These are phyloP conservation scores for Solanum pinnatisectum DNA, from an alignment of 257 asterid species.

Conservation along the genomic window DNA sequence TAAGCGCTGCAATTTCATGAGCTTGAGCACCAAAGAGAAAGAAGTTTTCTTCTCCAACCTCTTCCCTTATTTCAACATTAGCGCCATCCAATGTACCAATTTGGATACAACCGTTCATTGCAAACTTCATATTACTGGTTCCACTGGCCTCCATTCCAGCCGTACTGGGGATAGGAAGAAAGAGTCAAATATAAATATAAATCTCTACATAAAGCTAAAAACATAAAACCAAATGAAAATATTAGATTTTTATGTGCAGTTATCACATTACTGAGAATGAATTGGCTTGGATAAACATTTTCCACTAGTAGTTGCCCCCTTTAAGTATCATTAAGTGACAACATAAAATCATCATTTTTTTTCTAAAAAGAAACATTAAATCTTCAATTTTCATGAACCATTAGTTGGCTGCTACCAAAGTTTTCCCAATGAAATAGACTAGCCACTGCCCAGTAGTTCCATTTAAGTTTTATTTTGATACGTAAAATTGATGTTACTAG, in stretches of 20 bases:
- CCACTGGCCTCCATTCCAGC: conserved; percentile 98
- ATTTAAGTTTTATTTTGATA: not conserved
- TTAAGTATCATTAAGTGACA: not conserved
- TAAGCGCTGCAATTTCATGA: conserved; percentile 64
- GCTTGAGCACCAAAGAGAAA: conserved; percentile 90
- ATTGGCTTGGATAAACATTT: not conserved
- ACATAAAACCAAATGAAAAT: not conserved
- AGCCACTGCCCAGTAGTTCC: not conserved
- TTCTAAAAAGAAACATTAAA: not conserved
- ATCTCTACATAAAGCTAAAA: not conserved
- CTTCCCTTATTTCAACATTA: conserved; percentile 82
- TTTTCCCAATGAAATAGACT: not conserved
- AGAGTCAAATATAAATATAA: not conserved
- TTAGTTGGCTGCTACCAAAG: not conserved
- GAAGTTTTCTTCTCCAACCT: conserved; percentile 80
- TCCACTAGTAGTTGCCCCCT: not conserved
- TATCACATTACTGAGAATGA: not conserved
- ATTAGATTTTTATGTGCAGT: not conserved
- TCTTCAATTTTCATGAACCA: not conserved
- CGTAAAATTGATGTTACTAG: not conserved
- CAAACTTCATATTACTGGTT: conserved; percentile 88
- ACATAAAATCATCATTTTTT: not conserved
- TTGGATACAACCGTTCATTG: conserved; percentile 78
- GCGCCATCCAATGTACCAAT: conserved; percentile 91
- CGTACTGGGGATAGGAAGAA: conserved; percentile 32